Percentiles rank a stretch among this genome's conserved stretches.
Evolutionary conservation across 2,329 filamentous ascomycete genomes (phyloP).

Genomic region (Sclerotinia subarctica): DNA sequence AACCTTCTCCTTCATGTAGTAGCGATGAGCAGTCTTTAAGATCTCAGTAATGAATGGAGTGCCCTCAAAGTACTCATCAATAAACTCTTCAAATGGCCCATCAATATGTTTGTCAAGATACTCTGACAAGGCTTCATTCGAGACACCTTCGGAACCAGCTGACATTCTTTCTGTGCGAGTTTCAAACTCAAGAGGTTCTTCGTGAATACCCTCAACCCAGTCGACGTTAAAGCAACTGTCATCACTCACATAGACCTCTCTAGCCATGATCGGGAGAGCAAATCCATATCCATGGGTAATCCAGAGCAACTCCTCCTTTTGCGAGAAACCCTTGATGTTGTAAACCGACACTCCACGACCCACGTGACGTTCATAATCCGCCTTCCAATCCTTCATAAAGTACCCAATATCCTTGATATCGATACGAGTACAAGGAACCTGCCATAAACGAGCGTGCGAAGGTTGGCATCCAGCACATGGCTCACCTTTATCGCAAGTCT

Average conservation of each 20-base stretch:
- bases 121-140: conserved; percentile 74
- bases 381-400: conserved; percentile 99
- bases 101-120: conserved; percentile 96
- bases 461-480: conserved; percentile 94
- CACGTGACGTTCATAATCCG: conserved; percentile 89
- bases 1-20: conserved; percentile 82
- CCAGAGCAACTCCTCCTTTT: conserved; percentile 72
- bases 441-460: conserved; percentile 92
- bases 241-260: conserved; percentile 88
- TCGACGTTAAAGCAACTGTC: conserved; percentile 91
- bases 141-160: conserved; percentile 84
- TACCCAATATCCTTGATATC: conserved; percentile 98
- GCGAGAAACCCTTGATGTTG: conserved; percentile 83
- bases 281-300: conserved; percentile 96
- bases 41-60: conserved; percentile 95
- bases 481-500: conserved; percentile 97
- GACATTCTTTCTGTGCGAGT: conserved; percentile 85
- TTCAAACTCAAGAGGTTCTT: conserved; percentile 77
- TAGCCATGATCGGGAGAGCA: conserved; percentile 86
- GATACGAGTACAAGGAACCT: conserved; percentile 95
- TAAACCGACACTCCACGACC: conserved; percentile 83
- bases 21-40: conserved; percentile 91
- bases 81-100: conserved; percentile 84
- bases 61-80: conserved; percentile 94
- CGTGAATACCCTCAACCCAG: conserved; percentile 81